Percentiles rank a stretch among this genome's conserved stretches.
Conservation (phyloP, 345 rosid species). For the Lepidium sativum region DNA sequence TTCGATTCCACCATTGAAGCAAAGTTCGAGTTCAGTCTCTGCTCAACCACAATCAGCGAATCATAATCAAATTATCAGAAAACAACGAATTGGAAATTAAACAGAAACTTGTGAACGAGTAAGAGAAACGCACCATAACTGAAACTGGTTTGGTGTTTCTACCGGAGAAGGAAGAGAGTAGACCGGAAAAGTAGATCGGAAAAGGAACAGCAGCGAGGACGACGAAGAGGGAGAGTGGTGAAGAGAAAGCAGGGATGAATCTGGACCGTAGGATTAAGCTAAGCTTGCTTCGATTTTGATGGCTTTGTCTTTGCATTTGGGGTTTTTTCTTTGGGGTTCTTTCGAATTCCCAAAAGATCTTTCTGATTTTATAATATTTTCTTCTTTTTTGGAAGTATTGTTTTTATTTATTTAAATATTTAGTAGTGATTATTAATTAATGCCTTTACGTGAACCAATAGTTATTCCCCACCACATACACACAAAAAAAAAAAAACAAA, state of each 20-base stretch:
- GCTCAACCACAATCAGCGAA: not conserved
- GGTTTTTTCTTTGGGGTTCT: no score
- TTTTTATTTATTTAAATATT: not conserved
- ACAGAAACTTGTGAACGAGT: not conserved
- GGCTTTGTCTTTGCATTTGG: constrained; percentile 25
- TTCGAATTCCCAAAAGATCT: constrained; percentile 5
- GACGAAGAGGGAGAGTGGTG: constrained; percentile 25
- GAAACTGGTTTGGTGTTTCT: constrained; percentile 14
- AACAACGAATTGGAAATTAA: no score
- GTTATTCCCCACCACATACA: not conserved
- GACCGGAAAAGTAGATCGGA: constrained; percentile 26
- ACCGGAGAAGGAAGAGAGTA: constrained; percentile 11
- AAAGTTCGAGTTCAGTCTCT: constrained; percentile 31
- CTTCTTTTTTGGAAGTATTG: not conserved
- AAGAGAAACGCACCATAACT: constrained; percentile 10
- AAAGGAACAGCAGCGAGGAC: constrained; percentile 17
- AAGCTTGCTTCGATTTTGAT: constrained; percentile 16
- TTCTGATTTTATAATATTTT: constrained; percentile 8
- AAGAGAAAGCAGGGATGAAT: constrained; percentile 18
- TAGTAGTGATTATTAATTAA: not conserved
- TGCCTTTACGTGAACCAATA: not conserved
- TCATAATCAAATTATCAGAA: constrained; percentile 19
- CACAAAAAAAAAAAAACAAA: no score
- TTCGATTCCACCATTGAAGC: constrained; percentile 31
- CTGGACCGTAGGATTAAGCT: constrained; percentile 17